phyloP scores from a whole-genome alignment of 345 rosid genomes.

The Syzygium grande region DNA sequence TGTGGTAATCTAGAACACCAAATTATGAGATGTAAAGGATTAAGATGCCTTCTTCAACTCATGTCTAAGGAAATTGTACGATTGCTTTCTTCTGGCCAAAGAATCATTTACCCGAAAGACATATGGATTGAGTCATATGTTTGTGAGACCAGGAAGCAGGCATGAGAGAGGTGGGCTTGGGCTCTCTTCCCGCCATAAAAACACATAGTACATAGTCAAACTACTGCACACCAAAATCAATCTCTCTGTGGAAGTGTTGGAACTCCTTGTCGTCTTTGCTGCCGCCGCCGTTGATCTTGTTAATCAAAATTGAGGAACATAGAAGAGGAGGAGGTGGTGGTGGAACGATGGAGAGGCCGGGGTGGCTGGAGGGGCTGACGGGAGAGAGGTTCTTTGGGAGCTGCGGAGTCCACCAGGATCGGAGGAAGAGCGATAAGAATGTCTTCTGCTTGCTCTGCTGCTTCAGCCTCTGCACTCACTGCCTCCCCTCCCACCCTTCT shows the following conservation, averaged over 20 bases:
- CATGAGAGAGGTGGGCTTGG: neutral
- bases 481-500: slow-evolving; percentile 71
- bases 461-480: slow-evolving; percentile 86
- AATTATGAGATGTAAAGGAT: neutral
- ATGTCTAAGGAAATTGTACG: neutral
- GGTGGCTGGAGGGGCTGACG: slow-evolving; percentile 82
- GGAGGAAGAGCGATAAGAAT: slow-evolving; percentile 92
- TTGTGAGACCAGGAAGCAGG: neutral
- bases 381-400: slow-evolving; percentile 76
- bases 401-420: slow-evolving; percentile 58
- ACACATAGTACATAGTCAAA: neutral
- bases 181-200: neutral
- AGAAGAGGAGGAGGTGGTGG: slow-evolving; percentile 7
- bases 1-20: neutral
- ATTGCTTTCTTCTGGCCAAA: neutral
- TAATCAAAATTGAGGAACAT: neutral
- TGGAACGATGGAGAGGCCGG: slow-evolving; percentile 15
- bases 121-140: neutral
- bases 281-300: neutral
- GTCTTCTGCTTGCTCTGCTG: slow-evolving; percentile 86
- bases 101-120: neutral
- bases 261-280: neutral
- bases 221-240: neutral
- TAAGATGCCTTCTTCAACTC: neutral
- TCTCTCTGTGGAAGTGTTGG: neutral